Conservation (phyloP, 2,329 filamentous ascomycete species). For the Exophiala lecanii-corni region DNA sequence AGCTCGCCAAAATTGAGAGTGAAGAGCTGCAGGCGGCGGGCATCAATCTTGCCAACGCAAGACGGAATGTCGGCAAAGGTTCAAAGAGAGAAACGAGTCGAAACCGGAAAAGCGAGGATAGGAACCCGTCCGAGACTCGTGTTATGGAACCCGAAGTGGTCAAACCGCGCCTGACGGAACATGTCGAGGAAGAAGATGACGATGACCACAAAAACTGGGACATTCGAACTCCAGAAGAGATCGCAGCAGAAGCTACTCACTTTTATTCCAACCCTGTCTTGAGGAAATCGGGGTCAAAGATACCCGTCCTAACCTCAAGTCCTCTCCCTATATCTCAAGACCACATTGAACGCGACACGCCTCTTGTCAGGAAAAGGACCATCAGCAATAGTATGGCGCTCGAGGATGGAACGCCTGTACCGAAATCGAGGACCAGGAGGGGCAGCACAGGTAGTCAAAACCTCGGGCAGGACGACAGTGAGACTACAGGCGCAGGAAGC, state of each 20-base stretch:
- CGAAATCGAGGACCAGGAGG: slow-evolving; percentile 62
- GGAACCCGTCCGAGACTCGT: slow-evolving; percentile 29
- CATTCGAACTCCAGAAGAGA: slow-evolving; percentile 71
- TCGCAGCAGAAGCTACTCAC: slow-evolving; percentile 53
- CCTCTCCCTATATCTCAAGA: slow-evolving; percentile 69
- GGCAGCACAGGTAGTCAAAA: slow-evolving; percentile 29
- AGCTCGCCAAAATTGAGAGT: slow-evolving; percentile 47
- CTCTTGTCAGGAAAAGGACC: slow-evolving; percentile 56
- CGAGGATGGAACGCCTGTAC: slow-evolving; percentile 55
- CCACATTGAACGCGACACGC: slow-evolving; percentile 69
- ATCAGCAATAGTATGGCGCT: slow-evolving; percentile 56
- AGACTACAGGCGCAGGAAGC: slow-evolving; percentile 9
- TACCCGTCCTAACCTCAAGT: slow-evolving; percentile 78
- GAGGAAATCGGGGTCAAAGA: slow-evolving; percentile 67
- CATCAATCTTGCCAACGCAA: slow-evolving; percentile 38
- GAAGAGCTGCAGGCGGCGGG: slow-evolving; percentile 47
- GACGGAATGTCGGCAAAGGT: slow-evolving; percentile 34
- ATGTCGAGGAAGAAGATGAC: slow-evolving; percentile 39
- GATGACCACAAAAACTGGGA: slow-evolving; percentile 60
- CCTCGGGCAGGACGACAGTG: slow-evolving; percentile 13
- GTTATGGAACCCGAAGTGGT: slow-evolving; percentile 34
- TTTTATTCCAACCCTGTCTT: slow-evolving; percentile 49
- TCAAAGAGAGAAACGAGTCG: slow-evolving; percentile 35
- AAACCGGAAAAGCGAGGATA: slow-evolving; percentile 32
- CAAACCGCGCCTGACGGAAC: slow-evolving; percentile 29